phyloP scores from a whole-genome alignment of 768 basidiomycete genomes.

The Neoboletus brunneissimus region DNA sequence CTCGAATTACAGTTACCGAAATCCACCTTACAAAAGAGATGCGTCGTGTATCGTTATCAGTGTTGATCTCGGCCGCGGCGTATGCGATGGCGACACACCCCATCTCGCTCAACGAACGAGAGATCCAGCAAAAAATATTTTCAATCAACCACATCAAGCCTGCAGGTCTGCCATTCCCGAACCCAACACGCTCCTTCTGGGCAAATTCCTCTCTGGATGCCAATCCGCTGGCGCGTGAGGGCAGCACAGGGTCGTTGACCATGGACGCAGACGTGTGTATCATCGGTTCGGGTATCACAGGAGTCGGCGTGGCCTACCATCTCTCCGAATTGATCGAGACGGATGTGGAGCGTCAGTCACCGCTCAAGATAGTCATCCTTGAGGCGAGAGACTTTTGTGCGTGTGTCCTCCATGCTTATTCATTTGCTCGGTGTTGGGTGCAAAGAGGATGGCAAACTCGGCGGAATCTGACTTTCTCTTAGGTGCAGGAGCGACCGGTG shows the following conservation, averaged over 20 bases:
- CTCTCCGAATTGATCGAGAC: conserved; percentile 39
- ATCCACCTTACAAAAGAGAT: no score
- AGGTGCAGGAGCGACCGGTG: conserved; percentile 80
- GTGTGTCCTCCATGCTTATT: conserved; percentile 27
- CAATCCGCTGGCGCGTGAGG: conserved; percentile 65
- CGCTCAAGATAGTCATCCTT: conserved; percentile 58
- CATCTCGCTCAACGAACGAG: not conserved
- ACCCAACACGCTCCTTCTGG: conserved; percentile 78
- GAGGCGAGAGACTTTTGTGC: conserved; percentile 87
- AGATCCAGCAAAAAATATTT: conserved; percentile 6
- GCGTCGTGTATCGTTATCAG: no score
- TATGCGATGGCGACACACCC: conserved; percentile 10
- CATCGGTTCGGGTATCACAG: conserved; percentile 79
- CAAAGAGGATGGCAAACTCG: not conserved
- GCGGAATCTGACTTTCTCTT: not conserved
- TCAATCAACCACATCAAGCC: conserved; percentile 1
- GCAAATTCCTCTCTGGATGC: conserved; percentile 49
- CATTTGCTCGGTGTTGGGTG: not conserved
- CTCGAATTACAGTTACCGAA: no score
- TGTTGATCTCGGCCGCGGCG: not conserved
- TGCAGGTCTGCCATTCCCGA: conserved; percentile 49
- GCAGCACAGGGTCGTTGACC: conserved; percentile 61
- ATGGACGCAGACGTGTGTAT: conserved; percentile 68
- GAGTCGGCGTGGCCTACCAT: conserved; percentile 73
- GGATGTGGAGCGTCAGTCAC: conserved; percentile 3